Conservation (phyloP, 2,329 filamentous ascomycete species). For the Talaromyces sp. region DNA sequence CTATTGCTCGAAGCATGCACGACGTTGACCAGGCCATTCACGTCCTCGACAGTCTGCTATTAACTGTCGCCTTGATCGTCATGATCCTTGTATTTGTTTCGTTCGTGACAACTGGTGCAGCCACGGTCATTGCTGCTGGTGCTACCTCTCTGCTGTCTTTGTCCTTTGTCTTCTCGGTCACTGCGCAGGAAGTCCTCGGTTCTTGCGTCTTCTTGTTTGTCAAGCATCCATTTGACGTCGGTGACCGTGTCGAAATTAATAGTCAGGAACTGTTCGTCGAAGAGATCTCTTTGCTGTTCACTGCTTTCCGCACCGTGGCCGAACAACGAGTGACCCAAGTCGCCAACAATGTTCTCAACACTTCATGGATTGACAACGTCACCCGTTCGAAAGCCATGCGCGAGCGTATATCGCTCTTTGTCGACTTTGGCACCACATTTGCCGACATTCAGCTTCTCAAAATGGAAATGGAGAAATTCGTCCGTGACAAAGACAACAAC, state of each 20-base stretch:
- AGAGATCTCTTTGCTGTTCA: conserved; percentile 90
- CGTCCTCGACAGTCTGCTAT: conserved; percentile 81
- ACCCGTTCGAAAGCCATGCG: conserved; percentile 88
- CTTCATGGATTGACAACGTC: conserved; percentile 92
- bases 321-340: conserved; percentile 77
- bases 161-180: conserved; percentile 94
- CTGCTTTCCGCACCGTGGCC: conserved; percentile 79
- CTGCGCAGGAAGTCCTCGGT: conserved; percentile 90
- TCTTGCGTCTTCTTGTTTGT: conserved; percentile 98
- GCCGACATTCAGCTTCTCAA: conserved; percentile 85
- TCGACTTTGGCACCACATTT: conserved; percentile 81
- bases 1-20: conserved; percentile 89
- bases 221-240: conserved; percentile 96
- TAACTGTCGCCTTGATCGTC: conserved; percentile 75
- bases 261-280: conserved; percentile 73
- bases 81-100: conserved; percentile 83
- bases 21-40: conserved; percentile 93
- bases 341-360: conserved; percentile 89
- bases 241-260: conserved; percentile 82
- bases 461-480: conserved; percentile 78
- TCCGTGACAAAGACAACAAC: conserved; percentile 75
- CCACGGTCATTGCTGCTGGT: conserved; percentile 80
- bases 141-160: conserved; percentile 88
- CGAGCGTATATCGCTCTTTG: conserved; percentile 73
- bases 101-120: conserved; percentile 82